Base-by-base conservation (phyloP, 2,329 filamentous ascomycete genomes). In the Cladosporium oxysporum region DNA sequence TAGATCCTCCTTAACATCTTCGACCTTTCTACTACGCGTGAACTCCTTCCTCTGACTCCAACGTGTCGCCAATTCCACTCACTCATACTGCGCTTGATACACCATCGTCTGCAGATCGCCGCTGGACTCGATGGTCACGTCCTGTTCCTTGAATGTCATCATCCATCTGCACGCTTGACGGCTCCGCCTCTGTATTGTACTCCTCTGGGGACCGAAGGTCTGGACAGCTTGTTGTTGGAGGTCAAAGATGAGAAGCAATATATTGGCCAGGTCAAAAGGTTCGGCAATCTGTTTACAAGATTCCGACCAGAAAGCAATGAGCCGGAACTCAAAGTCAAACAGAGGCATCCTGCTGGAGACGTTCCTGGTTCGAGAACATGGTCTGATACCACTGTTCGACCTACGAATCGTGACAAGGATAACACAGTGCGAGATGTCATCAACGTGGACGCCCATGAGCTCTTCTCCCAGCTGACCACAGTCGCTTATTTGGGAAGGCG, bases 91-190 rank as follows among this genome's bases (percentile, higher is more conserved):
- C 85, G 86, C 29, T 84, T 91, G 53, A 78, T 92, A 8, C 86
- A 90, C 69, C 83, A 84, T 58, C 88, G 90, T 37, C 81, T 92
- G 1, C 78, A 88, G 57, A 76, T 83, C 23, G 86, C 87, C 23
- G 83, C 87, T 5, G 79, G 84, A 3, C 78, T 90, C 8, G 79
- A 84, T 44, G 84, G 87, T 44, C 86, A 91, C 73, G 85, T 88
- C 63, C 79, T 95, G 47, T 86, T 93, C 44, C 85, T 96, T 50
- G 91, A 94, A 79, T 92, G 90, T 76, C 93, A 90, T 73, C 91
- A 90, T 69, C 91, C 91, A 0, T 87, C 83, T 68, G 87, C 85
- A 28, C 89, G 88, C 76, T 81, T 90, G 59, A 88, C 85, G 5
- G 88, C 90, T 23, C 89, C 91, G 0, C 88, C 88, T 64, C 83